Evolutionary conservation across 345 rosid genomes (phyloP).

Genomic region (Abelmoschus esculentus): DNA sequence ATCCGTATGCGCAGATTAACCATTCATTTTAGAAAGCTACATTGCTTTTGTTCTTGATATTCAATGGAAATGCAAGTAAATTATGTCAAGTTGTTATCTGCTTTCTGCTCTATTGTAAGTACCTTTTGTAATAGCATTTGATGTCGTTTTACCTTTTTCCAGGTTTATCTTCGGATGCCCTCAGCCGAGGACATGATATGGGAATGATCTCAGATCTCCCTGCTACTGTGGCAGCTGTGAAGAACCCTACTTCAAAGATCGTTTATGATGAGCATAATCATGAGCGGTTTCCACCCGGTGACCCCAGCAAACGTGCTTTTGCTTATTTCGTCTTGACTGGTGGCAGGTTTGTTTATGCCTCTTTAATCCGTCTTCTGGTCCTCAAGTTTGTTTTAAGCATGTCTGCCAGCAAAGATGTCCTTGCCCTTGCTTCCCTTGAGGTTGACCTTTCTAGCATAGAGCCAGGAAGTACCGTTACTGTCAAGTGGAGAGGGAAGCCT

Average conservation of each 20-base stretch:
- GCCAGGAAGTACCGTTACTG: constrained; percentile 49
- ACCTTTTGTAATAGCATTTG: background rate
- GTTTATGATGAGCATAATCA: constrained; percentile 73
- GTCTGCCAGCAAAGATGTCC: constrained; percentile 61
- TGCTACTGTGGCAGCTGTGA: constrained; percentile 50
- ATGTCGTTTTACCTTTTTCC: constrained; percentile 12
- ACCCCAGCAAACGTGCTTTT: constrained; percentile 71
- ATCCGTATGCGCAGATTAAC: no score
- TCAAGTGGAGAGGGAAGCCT: constrained; percentile 65
- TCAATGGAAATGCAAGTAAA: no score
- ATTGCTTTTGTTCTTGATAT: no score
- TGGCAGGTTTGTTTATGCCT: constrained; percentile 54
- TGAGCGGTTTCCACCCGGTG: constrained; percentile 87
- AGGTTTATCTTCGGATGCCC: constrained; percentile 54
- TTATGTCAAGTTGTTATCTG: background rate
- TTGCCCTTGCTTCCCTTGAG: constrained; percentile 59
- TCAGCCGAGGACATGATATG: constrained; percentile 29
- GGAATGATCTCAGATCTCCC: constrained; percentile 39
- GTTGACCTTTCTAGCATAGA: constrained; percentile 55
- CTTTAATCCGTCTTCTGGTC: constrained; percentile 41
- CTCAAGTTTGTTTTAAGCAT: constrained; percentile 55
- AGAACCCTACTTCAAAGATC: constrained; percentile 66
- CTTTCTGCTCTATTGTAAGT: background rate
- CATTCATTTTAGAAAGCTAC: no score
- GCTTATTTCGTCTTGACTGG: constrained; percentile 52